phyloP scores from a whole-genome alignment of 192 early-diverging fungal species.

The Anaeromyces robustus region DNA sequence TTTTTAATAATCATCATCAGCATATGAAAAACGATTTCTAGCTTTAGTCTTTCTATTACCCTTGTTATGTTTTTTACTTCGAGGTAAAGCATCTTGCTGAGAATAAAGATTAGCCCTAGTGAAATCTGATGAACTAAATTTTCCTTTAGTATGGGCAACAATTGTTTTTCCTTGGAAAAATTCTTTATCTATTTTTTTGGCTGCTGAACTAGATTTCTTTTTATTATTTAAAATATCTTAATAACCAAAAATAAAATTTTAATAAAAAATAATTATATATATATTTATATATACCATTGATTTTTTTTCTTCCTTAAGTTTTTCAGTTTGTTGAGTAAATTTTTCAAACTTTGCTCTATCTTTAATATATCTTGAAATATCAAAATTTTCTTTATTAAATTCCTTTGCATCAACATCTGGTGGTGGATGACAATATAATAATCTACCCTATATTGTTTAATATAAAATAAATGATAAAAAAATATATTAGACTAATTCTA shows the following conservation, averaged over 20 bases:
- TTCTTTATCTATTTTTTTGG: slow-evolving; percentile 6
- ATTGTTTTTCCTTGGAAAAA: slow-evolving; percentile 8
- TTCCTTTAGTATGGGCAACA: slow-evolving; percentile 18
- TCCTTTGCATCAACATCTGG: slow-evolving; percentile 39
- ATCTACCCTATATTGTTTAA: slow-evolving; percentile 49
- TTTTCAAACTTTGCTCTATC: slow-evolving; percentile 22
- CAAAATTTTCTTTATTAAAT: slow-evolving; percentile 79
- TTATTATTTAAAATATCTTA: too few species aligned
- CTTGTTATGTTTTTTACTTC: not conserved
- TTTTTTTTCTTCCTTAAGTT: slow-evolving; percentile 16
- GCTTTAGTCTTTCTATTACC: not conserved
- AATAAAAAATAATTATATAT: not conserved
- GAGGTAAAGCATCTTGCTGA: slow-evolving; percentile 10
- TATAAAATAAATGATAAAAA: slow-evolving; percentile 2
- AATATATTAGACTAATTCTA: not conserved
- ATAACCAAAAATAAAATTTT: not conserved
- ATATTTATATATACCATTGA: not conserved
- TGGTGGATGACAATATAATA: slow-evolving; percentile 72
- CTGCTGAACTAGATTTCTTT: slow-evolving; percentile 1
- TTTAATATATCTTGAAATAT: slow-evolving; percentile 30
- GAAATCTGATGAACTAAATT: slow-evolving; percentile 14
- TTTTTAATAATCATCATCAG: not conserved
- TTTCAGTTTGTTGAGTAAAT: slow-evolving; percentile 12
- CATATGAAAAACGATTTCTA: not conserved
- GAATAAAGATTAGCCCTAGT: slow-evolving; percentile 43